Conservation (phyloP, 2,329 filamentous ascomycete species). For the Calonectria henricotiae region DNA sequence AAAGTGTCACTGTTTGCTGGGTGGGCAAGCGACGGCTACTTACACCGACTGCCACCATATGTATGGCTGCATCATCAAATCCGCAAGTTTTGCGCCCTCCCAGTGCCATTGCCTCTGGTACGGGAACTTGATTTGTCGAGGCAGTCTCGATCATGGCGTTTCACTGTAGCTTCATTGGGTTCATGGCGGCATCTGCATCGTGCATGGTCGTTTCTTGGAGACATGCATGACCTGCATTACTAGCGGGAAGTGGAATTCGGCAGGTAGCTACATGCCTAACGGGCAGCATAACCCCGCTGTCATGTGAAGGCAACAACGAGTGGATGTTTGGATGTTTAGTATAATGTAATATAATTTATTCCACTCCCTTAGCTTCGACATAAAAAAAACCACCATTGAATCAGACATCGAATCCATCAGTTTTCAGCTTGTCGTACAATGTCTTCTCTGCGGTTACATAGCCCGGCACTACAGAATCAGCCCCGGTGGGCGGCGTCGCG, state of each 20-base stretch:
- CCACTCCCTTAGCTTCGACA: neutral
- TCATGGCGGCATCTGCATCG: neutral
- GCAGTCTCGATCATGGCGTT: neutral
- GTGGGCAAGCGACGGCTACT: neutral
- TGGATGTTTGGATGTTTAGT: neutral
- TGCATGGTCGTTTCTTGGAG: neutral
- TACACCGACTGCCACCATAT: neutral
- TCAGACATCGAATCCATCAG: conserved; percentile 48
- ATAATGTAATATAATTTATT: neutral
- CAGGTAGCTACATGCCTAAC: neutral
- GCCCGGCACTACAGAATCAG: conserved; percentile 47
- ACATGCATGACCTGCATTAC: neutral
- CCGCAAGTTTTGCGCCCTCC: neutral
- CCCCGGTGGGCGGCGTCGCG: conserved; percentile 49
- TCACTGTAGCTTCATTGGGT: conserved; percentile 5
- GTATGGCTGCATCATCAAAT: neutral
- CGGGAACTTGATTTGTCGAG: neutral
- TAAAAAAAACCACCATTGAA: neutral
- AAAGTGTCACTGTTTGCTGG: neutral
- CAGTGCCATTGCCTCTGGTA: neutral
- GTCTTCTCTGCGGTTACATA: conserved; percentile 46
- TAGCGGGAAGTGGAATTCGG: neutral
- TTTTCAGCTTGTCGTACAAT: conserved; percentile 48
- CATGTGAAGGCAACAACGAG: neutral
- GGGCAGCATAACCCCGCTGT: neutral